phyloP scores from a whole-genome alignment of 192 early-diverging fungal species.

The Backusella australiensis region DNA sequence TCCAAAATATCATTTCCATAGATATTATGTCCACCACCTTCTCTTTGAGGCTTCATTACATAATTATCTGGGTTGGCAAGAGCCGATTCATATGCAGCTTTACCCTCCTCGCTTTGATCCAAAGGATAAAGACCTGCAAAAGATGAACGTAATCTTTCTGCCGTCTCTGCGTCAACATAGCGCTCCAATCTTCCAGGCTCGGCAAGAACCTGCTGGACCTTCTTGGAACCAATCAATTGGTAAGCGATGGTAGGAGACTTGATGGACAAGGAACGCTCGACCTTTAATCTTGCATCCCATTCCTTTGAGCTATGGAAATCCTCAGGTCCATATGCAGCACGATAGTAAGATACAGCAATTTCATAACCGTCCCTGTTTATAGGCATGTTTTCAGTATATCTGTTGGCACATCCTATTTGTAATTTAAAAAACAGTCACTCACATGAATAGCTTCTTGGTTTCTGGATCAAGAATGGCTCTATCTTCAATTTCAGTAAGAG shows the following conservation, averaged over 20 bases:
- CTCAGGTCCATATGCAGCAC: slow-evolving; percentile 87
- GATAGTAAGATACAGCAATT: slow-evolving; percentile 86
- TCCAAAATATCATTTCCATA: slow-evolving; percentile 82
- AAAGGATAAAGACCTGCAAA: slow-evolving; percentile 94
- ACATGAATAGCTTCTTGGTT: slow-evolving; percentile 65
- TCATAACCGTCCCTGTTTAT: slow-evolving; percentile 63
- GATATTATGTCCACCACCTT: slow-evolving; percentile 96
- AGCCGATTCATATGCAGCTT: slow-evolving; percentile 64
- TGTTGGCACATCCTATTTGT: not conserved
- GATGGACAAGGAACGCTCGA: slow-evolving; percentile 81
- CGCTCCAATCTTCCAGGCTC: slow-evolving; percentile 77
- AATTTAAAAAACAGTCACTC: slow-evolving; percentile 34
- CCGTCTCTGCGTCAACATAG: slow-evolving; percentile 55
- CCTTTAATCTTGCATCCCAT: slow-evolving; percentile 85
- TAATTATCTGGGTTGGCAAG: slow-evolving; percentile 61
- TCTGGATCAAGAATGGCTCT: slow-evolving; percentile 57
- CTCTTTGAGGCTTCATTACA: slow-evolving; percentile 96
- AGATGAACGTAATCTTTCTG: slow-evolving; percentile 56
- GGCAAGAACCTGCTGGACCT: slow-evolving; percentile 92
- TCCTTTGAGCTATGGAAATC: slow-evolving; percentile 83
- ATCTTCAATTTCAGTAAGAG: slow-evolving; percentile 66
- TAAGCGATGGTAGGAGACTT: slow-evolving; percentile 90
- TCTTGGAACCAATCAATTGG: slow-evolving; percentile 94
- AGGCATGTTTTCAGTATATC: not conserved
- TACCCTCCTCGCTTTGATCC: slow-evolving; percentile 64